A percentile compares a stretch with the other conserved stretches of the same genome.
Conservation (phyloP, 148 eudicot species). For the Heliamphora exappendiculata region DNA sequence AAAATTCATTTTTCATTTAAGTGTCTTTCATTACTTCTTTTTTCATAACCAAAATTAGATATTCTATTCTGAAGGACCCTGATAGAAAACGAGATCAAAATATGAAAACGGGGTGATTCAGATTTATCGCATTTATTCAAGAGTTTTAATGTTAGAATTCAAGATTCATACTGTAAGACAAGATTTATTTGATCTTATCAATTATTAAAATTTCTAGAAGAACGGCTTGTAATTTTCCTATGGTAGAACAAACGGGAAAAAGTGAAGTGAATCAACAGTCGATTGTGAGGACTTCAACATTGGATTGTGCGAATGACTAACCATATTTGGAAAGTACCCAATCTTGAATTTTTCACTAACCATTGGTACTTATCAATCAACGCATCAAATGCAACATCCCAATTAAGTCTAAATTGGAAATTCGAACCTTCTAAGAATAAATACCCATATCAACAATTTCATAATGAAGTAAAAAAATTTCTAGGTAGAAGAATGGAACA, state of each 20-base stretch:
- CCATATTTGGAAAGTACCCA: not conserved
- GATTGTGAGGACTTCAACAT: not conserved
- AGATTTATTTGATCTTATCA: no score
- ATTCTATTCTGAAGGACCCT: no score
- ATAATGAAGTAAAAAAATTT: not conserved
- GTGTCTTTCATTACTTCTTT: no score
- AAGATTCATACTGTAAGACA: no score
- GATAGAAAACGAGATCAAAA: no score
- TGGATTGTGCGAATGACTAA: not conserved
- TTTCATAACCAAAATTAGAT: no score
- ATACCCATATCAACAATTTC: not conserved
- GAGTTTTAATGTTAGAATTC: no score
- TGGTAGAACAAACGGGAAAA: not conserved
- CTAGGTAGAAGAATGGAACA: not conserved
- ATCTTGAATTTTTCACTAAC: conserved; percentile 8
- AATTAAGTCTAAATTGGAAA: not conserved
- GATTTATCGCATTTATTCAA: no score
- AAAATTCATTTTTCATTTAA: no score
- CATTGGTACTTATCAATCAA: conserved; percentile 1
- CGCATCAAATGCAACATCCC: not conserved
- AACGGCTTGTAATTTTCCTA: not conserved
- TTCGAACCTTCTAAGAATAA: not conserved
- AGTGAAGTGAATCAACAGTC: no score
- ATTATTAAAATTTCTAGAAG: not conserved
- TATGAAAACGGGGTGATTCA: no score